phyloP scores from a whole-genome alignment of 768 basidiomycete genomes.

The Tulasnella sp. region DNA sequence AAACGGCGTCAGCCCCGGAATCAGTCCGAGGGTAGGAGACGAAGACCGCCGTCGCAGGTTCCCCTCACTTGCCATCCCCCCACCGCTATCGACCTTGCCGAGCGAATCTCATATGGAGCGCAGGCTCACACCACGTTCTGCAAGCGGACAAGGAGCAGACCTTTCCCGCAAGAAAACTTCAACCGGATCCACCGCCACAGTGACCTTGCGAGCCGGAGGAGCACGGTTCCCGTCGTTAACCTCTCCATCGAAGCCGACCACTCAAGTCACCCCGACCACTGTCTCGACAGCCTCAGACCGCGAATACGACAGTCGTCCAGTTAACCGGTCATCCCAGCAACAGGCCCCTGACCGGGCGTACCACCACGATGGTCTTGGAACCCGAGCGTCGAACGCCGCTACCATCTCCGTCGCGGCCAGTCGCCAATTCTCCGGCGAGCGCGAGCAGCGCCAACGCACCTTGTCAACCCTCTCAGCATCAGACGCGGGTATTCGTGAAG shows the following conservation, averaged over 20 bases:
- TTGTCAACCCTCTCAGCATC: constrained; percentile 14
- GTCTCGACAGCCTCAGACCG: constrained; percentile 22
- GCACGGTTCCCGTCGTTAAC: constrained; percentile 22
- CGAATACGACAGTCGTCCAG: not conserved
- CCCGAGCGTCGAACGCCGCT: not conserved
- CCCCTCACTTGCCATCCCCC: constrained; percentile 23
- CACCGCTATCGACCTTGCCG: constrained; percentile 23
- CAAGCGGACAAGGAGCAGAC: not conserved
- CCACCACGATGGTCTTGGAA: not conserved
- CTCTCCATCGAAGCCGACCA: constrained; percentile 22
- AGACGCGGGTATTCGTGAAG: not conserved
- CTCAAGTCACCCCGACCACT: constrained; percentile 19
- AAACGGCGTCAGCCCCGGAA: constrained; percentile 6
- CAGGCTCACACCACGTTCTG: constrained; percentile 7
- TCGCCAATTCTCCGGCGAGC: not conserved
- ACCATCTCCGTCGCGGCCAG: not conserved
- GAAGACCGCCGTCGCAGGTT: constrained; percentile 4
- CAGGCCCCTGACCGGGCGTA: not conserved
- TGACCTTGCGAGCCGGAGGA: constrained; percentile 11
- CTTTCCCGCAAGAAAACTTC: constrained; percentile 17
- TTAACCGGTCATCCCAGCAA: not conserved
- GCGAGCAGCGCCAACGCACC: constrained; percentile 13
- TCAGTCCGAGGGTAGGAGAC: constrained; percentile 5
- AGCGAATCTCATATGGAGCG: constrained; percentile 14
- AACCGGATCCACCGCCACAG: constrained; percentile 17